phyloP scores from a whole-genome alignment of 257 asterid species.

The Prunella vulgaris region DNA sequence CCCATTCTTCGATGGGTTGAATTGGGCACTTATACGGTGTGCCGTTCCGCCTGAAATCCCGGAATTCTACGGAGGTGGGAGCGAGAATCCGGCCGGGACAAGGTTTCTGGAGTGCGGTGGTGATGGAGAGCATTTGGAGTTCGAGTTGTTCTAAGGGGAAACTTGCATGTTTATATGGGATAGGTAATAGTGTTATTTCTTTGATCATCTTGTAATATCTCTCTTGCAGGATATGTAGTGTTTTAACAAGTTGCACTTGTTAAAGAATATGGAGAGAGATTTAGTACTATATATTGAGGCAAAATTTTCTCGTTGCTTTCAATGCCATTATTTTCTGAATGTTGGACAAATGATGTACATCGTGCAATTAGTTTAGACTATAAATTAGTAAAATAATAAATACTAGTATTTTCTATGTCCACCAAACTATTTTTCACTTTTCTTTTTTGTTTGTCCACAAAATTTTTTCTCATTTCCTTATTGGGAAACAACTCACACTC shows the following conservation, averaged over 20 bases:
- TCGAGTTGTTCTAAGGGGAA: constrained; percentile 55
- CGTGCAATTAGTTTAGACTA: too few relatives aligned
- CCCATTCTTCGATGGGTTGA: constrained; percentile 78
- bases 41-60: constrained; percentile 77
- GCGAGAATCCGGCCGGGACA: constrained; percentile 22
- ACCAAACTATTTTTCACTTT: too few relatives aligned
- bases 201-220: constrained; percentile 4
- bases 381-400: too few relatives aligned
- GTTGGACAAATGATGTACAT: too few relatives aligned
- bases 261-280: not conserved
- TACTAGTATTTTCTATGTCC: too few relatives aligned
- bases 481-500: too few relatives aligned
- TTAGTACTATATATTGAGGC: constrained; percentile 2
- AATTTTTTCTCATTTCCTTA: too few relatives aligned
- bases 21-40: constrained; percentile 88
- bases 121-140: constrained; percentile 50
- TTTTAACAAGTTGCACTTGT: not conserved
- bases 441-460: too few relatives aligned
- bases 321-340: not conserved
- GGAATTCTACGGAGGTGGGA: constrained; percentile 35
- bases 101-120: constrained; percentile 36
- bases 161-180: not conserved
- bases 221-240: constrained; percentile 11
- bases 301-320: constrained; percentile 3
- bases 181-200: not conserved